A percentile compares a stretch with the other conserved stretches of the same genome.
These are phyloP conservation scores for Bacterosira constricta DNA, from an alignment of 108 stramenopile genomes.

Conservation along the genomic window DNA sequence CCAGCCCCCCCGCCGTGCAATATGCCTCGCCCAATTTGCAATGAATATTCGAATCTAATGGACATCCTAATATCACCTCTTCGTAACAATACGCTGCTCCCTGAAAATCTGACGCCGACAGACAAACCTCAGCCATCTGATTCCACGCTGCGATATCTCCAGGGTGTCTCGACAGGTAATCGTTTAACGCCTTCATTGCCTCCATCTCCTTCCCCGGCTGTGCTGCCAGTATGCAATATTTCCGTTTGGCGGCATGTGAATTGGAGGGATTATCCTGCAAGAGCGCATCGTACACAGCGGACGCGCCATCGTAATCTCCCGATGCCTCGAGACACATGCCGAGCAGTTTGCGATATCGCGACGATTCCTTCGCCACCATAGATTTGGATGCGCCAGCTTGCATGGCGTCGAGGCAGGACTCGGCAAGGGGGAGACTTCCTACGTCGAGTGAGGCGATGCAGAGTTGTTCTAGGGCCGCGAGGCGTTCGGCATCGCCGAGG, in stretches of 20 bases:
- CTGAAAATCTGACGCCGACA: conserved; percentile 66
- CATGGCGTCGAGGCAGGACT: conserved; percentile 47
- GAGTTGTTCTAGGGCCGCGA: conserved; percentile 75
- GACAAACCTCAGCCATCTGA: conserved; percentile 70
- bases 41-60: conserved; percentile 70
- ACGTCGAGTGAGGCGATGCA: conserved; percentile 66
- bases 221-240: conserved; percentile 73
- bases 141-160: conserved; percentile 77
- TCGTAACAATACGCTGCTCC: conserved; percentile 82
- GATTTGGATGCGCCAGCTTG: background rate
- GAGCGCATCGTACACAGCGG: conserved; percentile 63
- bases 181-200: conserved; percentile 57
- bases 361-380: conserved; percentile 45
- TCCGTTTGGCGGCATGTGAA: conserved; percentile 72
- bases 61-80: conserved; percentile 78
- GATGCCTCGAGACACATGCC: conserved; percentile 72
- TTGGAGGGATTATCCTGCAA: conserved; percentile 79
- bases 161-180: conserved; percentile 59
- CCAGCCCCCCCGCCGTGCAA: conserved; percentile 70
- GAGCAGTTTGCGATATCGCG: conserved; percentile 71
- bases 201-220: conserved; percentile 45
- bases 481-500: conserved; percentile 53
- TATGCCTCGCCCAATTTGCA: conserved; percentile 73
- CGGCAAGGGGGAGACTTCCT: conserved; percentile 51
- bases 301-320: conserved; percentile 61